A percentile compares a stretch with the other conserved stretches of the same genome.
Conservation (phyloP, 2,329 filamentous ascomycete genomes). For the Fusarium nelsonii region DNA sequence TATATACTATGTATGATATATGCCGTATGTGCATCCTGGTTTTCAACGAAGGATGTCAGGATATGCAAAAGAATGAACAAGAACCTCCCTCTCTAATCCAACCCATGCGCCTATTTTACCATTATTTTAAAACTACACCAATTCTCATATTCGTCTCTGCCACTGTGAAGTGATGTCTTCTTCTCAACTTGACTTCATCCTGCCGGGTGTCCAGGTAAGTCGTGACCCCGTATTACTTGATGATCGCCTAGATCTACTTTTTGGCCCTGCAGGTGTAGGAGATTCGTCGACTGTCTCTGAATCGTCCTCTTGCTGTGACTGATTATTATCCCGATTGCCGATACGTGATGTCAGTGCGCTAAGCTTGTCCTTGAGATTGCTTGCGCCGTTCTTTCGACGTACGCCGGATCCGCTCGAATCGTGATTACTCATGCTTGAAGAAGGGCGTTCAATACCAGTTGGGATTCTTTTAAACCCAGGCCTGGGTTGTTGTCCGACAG, state of each 20-base stretch:
- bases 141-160: constrained; percentile 8
- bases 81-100: constrained; percentile 21
- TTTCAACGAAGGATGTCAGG: constrained; percentile 8
- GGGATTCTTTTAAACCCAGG: constrained; percentile 44
- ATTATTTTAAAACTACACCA: constrained; percentile 28
- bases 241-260: constrained; percentile 36
- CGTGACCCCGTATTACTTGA: constrained; percentile 38
- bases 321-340: constrained; percentile 40
- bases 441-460: constrained; percentile 47
- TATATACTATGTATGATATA: constrained; percentile 21
- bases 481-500: constrained; percentile 29
- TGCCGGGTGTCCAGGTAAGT: constrained; percentile 34
- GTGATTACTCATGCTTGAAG: constrained; percentile 51
- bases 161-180: constrained; percentile 12
- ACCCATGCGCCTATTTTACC: constrained; percentile 36
- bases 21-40: constrained; percentile 7
- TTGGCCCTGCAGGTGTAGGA: constrained; percentile 22
- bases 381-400: constrained; percentile 48
- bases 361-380: constrained; percentile 54
- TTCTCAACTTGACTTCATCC: constrained; percentile 31
- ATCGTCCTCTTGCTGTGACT: constrained; percentile 41
- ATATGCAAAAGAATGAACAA: constrained; percentile 35
- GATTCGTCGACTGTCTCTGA: constrained; percentile 41
- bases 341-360: constrained; percentile 52
- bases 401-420: constrained; percentile 41